Base-by-base conservation (phyloP, 1,284 basidiomycete genomes). In the Phellopilus nigrolimitatus region DNA sequence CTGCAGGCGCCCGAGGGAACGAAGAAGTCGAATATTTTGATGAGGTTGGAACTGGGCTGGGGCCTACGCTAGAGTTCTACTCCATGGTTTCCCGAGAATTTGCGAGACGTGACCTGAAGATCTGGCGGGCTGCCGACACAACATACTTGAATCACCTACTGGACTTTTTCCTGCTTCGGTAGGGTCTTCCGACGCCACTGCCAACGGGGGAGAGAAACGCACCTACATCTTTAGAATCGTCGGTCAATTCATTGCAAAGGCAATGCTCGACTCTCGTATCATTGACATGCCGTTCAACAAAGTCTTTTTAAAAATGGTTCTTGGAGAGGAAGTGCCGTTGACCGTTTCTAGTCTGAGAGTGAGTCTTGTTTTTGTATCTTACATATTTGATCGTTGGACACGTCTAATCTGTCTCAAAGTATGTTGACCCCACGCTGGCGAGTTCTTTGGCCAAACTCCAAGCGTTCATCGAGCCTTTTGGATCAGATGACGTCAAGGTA, bases 11-110 rank as follows among this genome's bases (percentile, higher is more conserved):
- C n/a, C n/a, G n/a, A n/a, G n/a, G n/a, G 0, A 84, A 97, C 39
- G 78, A 98, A 17, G 95, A 99, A 66, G 92, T 99, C 47, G 95
- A 99, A 68, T 99, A 98, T 73, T 98, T 98, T 65, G 94, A 97
- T 64, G 97, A 99, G 73, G 95, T 97, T 45, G 97, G 97, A 19
- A 99, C 97, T 2, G 97, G 97, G 25, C 73, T 99, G 9, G 97
- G 97, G 2, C 97, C 95, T 4, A 99, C 97, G n/a, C 76, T 99
- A 30, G 97, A 98, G 71, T 98, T 99, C 70, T 98, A 97, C 69
- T 88, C 93, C 33, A 73, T 98, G 46, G 93, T 93, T 12, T 95
- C 91, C 44, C 88, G 85, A 63, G 94, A 95, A 69, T 97, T 97
- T 67, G 93, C 92, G 0, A 76, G 91, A 53, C 82, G 84, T 59